phyloP scores from a whole-genome alignment of 352 stramenopile species.

The Aphanomyces stellatus region DNA sequence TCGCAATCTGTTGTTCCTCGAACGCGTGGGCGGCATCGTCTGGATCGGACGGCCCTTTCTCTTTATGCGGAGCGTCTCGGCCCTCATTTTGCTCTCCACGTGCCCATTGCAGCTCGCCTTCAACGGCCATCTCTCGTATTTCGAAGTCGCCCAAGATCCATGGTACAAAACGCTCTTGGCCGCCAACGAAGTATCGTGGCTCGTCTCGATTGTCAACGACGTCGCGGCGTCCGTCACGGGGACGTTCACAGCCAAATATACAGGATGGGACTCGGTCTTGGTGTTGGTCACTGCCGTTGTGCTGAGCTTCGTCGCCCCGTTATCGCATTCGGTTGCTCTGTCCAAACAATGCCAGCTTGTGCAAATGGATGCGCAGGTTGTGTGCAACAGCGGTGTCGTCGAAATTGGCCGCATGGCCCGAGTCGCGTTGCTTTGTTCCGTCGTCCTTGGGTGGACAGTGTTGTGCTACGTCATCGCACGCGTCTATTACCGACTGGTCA shows the following conservation, averaged over 20 bases:
- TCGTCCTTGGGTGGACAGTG: too few species aligned
- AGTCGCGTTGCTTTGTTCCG: too few species aligned
- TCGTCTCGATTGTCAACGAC: conserved; percentile 5
- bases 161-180: conserved; percentile 3
- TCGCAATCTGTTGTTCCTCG: neutral
- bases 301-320: too few species aligned
- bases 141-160: neutral
- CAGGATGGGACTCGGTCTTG: neutral
- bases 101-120: neutral
- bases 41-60: conserved; percentile 17
- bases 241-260: neutral
- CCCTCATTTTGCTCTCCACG: conserved; percentile 2
- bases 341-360: too few species aligned
- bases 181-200: neutral
- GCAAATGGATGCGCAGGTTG: too few species aligned
- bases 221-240: neutral
- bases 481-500: too few species aligned
- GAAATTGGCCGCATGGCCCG: too few species aligned
- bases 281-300: neutral
- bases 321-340: too few species aligned
- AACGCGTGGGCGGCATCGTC: neutral
- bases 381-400: too few species aligned
- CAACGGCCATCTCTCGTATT: neutral
- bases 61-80: neutral
- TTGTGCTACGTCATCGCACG: too few species aligned